Evolutionary conservation across 2,329 filamentous ascomycete genomes (phyloP), one percentile per base, ranked within the genome.

Genomic region (Aspergillus piperis): DNA sequence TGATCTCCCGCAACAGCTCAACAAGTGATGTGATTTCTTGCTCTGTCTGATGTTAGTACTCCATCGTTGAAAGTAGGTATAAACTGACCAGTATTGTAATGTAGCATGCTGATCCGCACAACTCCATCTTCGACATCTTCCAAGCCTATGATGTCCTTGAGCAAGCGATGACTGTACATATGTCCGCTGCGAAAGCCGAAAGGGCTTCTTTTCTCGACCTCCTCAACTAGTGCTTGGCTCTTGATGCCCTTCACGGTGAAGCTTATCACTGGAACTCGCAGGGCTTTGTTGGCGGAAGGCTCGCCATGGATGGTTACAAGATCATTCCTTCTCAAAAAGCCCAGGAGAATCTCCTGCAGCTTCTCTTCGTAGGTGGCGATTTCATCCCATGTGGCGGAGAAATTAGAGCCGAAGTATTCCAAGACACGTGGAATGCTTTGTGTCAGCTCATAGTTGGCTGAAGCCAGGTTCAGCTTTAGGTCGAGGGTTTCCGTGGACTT

Each of bases 371-470:
- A 87, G 48, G 75, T 71, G 1, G 80, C 77, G 17, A 89, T 84
- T 2, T 69, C 74, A 0, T 75, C 70, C 86, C 86, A 89, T 0
- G 75, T 71, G 7, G 70, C 69, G 2, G 69, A 58, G 1, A 70
- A 68, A 5, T 78, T 65, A 2, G 77, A 62, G 1, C 78, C 75
- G n/a, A 91, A 80, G 65, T 92, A 92, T 0, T 80, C 74, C 0
- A 85, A 77, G 1, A 92, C 83, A 0, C 79, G 72, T 0, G 89
- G 86, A 11, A 94, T 81, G 0, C 82, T 79, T 39, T 87, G 82
- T 0, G 86, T 81, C 19, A 90, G 81, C 74, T 94, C 90, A 72
- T 93, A 92, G 75, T 84, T 89, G 3, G 84, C 84, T 0, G 82
- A 89, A 0, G 89, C 88, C 1, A 91, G 82, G 1, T 85, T 88